A percentile compares a stretch with the other conserved stretches of the same genome.
Evolutionary conservation across 2,329 filamentous ascomycete genomes (phyloP).

Genomic region (Nothophoma quercina): DNA sequence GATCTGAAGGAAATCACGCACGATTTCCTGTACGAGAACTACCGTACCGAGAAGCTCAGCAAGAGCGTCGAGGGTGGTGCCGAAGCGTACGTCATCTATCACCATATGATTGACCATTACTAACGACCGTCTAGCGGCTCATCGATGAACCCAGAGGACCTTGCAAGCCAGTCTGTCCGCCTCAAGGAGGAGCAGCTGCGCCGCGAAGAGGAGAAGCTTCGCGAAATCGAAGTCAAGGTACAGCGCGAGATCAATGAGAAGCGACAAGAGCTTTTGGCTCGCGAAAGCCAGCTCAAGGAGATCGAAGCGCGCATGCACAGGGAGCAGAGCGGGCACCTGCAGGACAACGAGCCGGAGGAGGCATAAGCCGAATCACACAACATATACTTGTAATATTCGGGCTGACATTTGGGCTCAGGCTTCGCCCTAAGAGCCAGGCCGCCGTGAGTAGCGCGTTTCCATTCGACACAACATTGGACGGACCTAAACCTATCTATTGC

Average conservation of each 20-base stretch:
- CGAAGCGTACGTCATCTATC: slow-evolving; percentile 73
- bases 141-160: slow-evolving; percentile 97
- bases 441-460: slow-evolving; percentile 39
- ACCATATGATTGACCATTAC: slow-evolving; percentile 2
- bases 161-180: slow-evolving; percentile 95
- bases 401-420: slow-evolving; percentile 10
- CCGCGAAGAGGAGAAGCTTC: slow-evolving; percentile 98
- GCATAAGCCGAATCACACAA: slow-evolving; percentile 30
- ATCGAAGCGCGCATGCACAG: slow-evolving; percentile 97
- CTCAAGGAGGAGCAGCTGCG: slow-evolving; percentile 99
- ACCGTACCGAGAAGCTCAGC: slow-evolving; percentile 99
- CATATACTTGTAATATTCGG: slow-evolving; percentile 10
- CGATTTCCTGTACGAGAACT: slow-evolving; percentile 99
- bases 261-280: slow-evolving; percentile 95
- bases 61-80: slow-evolving; percentile 96
- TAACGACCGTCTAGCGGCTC: slow-evolving; percentile 64
- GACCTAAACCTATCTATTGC: slow-evolving; percentile 36
- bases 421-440: slow-evolving; percentile 21
- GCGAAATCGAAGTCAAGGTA: slow-evolving; percentile 99
- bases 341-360: slow-evolving; percentile 43
- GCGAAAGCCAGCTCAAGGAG: slow-evolving; percentile 97
- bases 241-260: slow-evolving; percentile 99
- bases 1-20: slow-evolving; percentile 99
- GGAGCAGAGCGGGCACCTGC: slow-evolving; percentile 66
- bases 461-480: slow-evolving; percentile 29